phyloP scores from a whole-genome alignment of 805 yeast species.

The Metschnikowia sp. region DNA sequence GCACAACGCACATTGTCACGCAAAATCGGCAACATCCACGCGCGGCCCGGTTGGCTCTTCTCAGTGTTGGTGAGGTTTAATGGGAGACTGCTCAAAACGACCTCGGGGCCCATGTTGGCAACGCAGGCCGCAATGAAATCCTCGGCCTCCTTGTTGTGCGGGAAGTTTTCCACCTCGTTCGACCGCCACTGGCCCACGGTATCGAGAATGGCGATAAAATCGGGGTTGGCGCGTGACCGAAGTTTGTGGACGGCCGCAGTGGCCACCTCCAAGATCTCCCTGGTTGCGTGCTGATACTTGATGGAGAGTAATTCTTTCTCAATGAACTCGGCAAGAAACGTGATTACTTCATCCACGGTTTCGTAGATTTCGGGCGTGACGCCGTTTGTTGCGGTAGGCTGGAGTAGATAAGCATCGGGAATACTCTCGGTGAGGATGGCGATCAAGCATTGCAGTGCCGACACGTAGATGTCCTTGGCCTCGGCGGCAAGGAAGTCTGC shows the following conservation, averaged over 20 bases:
- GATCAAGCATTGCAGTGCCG: slow-evolving; percentile 84
- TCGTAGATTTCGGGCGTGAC: slow-evolving; percentile 52
- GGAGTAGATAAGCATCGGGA: slow-evolving; percentile 54
- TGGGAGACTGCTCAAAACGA: slow-evolving; percentile 71
- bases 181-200: slow-evolving; percentile 86
- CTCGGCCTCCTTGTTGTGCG: slow-evolving; percentile 73
- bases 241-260: slow-evolving; percentile 61
- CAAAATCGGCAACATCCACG: slow-evolving; percentile 89
- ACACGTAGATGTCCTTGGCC: slow-evolving; percentile 56
- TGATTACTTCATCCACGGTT: slow-evolving; percentile 50
- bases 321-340: slow-evolving; percentile 48
- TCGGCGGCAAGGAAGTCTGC: slow-evolving; percentile 68
- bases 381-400: slow-evolving; percentile 40
- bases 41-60: slow-evolving; percentile 68
- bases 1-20: slow-evolving; percentile 83
- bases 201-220: slow-evolving; percentile 60
- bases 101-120: slow-evolving; percentile 81
- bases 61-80: slow-evolving; percentile 61
- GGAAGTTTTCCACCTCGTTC: slow-evolving; percentile 65
- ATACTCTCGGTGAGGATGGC: slow-evolving; percentile 71
- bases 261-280: slow-evolving; percentile 67
- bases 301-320: slow-evolving; percentile 64
- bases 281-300: slow-evolving; percentile 71
- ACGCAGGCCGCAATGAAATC: slow-evolving; percentile 76
- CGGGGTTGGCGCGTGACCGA: slow-evolving; percentile 66